Evolutionary conservation across 176 grass and related monocot genomes (phyloP), one percentile per base, ranked within the genome.

Genomic region (Triticum aestivum): DNA sequence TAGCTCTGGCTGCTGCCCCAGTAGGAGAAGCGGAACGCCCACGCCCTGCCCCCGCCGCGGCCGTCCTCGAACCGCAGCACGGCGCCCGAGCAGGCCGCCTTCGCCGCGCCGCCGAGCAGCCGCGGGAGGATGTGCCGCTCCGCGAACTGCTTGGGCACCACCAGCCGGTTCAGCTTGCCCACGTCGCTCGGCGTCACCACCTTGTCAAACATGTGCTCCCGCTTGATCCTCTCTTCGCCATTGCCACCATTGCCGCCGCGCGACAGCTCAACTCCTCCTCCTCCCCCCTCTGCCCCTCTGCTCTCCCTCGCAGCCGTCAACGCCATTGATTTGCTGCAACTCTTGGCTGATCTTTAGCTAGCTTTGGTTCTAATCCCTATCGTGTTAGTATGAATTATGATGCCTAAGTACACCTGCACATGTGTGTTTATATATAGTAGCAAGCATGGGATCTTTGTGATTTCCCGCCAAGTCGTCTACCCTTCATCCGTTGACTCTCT

Each of bases 1-100:
- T 98, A 98, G 90, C 96, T 98, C 96, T 98, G 96, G 79, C 96
- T 98, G 89, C 96, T 98, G 81, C 95, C 88, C 96, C 96, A 98
- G 88, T 98, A 98, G 58, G 96, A 98, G 89, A 95, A 95, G 77
- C 96, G 96, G 86, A 98, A 98, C 32, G 15, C 8, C 66, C 66
- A 69, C 32, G 1, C 66, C 32, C 3, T 69, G 3, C 66, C 66
- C 0, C 66, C 32, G 33, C 39, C 78, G 18, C 30, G 88, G 5
- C 34, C 59, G 69, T 93, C 92, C 78, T 91, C 69, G 78, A 93
- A 93, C 73, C 79, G 83, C 4, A 93, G 86, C 65, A 90, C 61
- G 5, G 82, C 86, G 45, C 91, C 84, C 2, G 78, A 29, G 30
- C 75, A 41, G 21, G 65, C 9, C 30, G 72, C 13, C 65, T 24